Conservation (phyloP, 2,329 filamentous ascomycete genomes). For the Exophiala sideris region DNA sequence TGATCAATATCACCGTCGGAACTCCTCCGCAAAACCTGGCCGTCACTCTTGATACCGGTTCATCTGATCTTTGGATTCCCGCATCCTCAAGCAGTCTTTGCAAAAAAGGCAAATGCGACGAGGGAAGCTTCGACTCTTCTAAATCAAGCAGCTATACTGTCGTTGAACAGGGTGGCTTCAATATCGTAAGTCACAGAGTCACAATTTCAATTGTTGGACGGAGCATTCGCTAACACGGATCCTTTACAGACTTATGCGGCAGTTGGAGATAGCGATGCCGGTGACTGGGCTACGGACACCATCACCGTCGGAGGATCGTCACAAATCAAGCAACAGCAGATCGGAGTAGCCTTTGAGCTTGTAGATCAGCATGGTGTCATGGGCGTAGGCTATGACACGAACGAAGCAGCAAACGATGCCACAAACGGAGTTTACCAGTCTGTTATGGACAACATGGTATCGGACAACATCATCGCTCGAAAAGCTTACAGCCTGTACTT, state of each 20-base stretch:
- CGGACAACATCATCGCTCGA: constrained; percentile 18
- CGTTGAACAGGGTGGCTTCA: constrained; percentile 20
- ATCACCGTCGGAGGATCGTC: constrained; percentile 17
- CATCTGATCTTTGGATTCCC: constrained; percentile 23
- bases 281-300: constrained; percentile 22
- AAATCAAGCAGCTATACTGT: constrained; percentile 18
- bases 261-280: constrained; percentile 21
- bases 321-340: constrained; percentile 17
- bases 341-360: constrained; percentile 18
- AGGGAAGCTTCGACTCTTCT: constrained; percentile 13
- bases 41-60: constrained; percentile 24
- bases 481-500: constrained; percentile 26
- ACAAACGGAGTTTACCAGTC: constrained; percentile 13
- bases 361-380: constrained; percentile 23
- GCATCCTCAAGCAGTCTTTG: constrained; percentile 13
- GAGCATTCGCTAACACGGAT: neutral
- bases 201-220: neutral
- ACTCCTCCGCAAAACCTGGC: constrained; percentile 22
- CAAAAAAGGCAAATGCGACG: constrained; percentile 18
- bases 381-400: constrained; percentile 22
- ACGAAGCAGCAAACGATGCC: constrained; percentile 10
- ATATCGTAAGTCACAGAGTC: constrained; percentile 13
- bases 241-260: constrained; percentile 20
- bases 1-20: constrained; percentile 24
- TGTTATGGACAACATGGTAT: constrained; percentile 22